These are phyloP conservation scores for Zymoseptoria crescenta DNA, from an alignment of 2,329 filamentous ascomycete genomes.

Conservation along the genomic window DNA sequence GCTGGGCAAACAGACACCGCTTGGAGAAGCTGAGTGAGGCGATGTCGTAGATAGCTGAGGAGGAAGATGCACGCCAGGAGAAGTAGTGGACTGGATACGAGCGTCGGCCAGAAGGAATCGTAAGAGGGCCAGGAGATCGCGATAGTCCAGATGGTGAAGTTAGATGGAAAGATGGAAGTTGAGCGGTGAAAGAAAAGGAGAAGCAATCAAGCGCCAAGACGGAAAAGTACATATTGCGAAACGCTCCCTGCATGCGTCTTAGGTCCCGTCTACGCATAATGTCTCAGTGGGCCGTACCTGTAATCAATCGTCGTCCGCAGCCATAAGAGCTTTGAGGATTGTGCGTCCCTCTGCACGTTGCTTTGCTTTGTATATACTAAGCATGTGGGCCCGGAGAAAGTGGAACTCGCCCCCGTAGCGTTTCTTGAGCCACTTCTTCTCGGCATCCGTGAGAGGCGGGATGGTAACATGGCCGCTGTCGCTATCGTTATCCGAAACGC, in stretches of 20 bases:
- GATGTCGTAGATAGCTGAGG: neutral
- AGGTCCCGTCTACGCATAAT: no score
- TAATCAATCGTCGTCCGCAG: constrained; percentile 24
- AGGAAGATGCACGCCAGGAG: no score
- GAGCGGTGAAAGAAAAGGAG: neutral
- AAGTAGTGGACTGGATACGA: no score
- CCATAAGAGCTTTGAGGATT: constrained; percentile 27
- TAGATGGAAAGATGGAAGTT: no score
- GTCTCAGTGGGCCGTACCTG: no score
- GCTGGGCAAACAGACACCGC: neutral
- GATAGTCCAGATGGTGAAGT: no score
- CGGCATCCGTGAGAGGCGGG: neutral
- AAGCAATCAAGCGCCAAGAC: neutral
- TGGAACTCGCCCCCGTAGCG: constrained; percentile 29
- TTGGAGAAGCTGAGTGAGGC: neutral
- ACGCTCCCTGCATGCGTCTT: neutral
- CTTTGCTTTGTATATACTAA: constrained; percentile 34
- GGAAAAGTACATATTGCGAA: neutral
- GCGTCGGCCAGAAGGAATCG: no score
- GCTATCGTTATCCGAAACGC: no score
- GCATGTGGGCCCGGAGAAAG: constrained; percentile 27
- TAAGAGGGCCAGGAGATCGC: no score
- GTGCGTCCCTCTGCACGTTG: constrained; percentile 31
- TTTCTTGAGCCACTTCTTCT: constrained; percentile 33
- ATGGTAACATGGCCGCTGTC: neutral